These are phyloP conservation scores for Trichoderma virens DNA, from an alignment of 495 filamentous ascomycete species.

Conservation along the genomic window DNA sequence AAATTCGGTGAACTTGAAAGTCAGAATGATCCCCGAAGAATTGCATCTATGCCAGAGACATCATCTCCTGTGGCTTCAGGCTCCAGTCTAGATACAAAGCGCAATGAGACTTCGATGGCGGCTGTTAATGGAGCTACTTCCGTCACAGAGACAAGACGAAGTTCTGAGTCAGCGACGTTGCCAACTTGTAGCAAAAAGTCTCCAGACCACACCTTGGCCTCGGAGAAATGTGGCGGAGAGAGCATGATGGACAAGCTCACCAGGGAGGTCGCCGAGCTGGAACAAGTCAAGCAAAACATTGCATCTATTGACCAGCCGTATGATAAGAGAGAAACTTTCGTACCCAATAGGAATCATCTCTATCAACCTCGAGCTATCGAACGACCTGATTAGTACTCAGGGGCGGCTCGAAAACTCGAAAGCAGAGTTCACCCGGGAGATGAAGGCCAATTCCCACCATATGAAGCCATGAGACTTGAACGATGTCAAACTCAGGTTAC, in stretches of 20 bases:
- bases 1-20: not conserved
- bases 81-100: not conserved
- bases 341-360: not conserved
- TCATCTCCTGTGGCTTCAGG: not conserved
- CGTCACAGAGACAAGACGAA: not conserved
- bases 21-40: not conserved
- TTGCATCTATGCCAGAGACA: not conserved
- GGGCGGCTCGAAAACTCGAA: not conserved
- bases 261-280: not conserved
- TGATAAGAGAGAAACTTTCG: not conserved
- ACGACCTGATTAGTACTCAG: not conserved
- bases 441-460: not conserved
- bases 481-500: not conserved
- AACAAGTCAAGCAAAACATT: not conserved
- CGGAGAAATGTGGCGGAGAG: not conserved
- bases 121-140: not conserved
- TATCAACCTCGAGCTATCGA: not conserved
- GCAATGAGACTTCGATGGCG: not conserved
- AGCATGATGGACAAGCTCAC: not conserved
- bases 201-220: not conserved
- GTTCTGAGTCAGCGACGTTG: not conserved
- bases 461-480: not conserved
- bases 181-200: not conserved
- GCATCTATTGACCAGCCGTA: not conserved
- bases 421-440: not conserved